Conservation (phyloP, 108 stramenopile genomes). For the Nitzschia palea region DNA sequence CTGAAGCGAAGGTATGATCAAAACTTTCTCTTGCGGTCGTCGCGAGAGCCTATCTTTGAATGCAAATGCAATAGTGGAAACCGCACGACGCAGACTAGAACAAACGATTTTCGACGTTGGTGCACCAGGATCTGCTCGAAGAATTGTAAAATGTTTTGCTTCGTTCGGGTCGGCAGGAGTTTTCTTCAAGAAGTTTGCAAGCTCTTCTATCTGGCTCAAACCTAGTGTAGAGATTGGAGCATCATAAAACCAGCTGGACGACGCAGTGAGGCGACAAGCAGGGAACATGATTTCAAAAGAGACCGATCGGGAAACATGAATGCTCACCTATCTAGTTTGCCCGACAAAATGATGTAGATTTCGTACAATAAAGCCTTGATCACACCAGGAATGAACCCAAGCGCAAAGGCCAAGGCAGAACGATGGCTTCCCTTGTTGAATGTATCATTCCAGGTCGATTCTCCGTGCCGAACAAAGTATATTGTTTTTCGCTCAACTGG, state of each 20-base stretch:
- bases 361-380: constrained; percentile 72
- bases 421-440: constrained; percentile 87
- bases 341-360: constrained; percentile 70
- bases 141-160: constrained; percentile 31
- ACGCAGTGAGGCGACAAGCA: neutral
- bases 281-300: neutral
- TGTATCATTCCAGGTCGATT: constrained; percentile 85
- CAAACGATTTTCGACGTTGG: constrained; percentile 68
- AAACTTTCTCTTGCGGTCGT: constrained; percentile 58
- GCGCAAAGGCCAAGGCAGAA: constrained; percentile 47
- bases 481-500: constrained; percentile 73
- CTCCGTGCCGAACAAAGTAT: constrained; percentile 87
- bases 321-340: constrained; percentile 65
- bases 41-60: constrained; percentile 67
- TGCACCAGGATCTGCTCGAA: constrained; percentile 45
- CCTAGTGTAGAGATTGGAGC: constrained; percentile 70
- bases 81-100: constrained; percentile 83
- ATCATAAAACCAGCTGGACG: constrained; percentile 85
- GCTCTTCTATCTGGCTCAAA: constrained; percentile 61
- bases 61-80: constrained; percentile 81
- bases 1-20: constrained; percentile 78
- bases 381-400: constrained; percentile 82
- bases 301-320: neutral
- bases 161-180: constrained; percentile 19
- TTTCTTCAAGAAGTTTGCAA: constrained; percentile 65